Evolutionary conservation across 352 stramenopile genomes (phyloP), one percentile per base, ranked within the genome.

Genomic region (Phytopythium vexans): DNA sequence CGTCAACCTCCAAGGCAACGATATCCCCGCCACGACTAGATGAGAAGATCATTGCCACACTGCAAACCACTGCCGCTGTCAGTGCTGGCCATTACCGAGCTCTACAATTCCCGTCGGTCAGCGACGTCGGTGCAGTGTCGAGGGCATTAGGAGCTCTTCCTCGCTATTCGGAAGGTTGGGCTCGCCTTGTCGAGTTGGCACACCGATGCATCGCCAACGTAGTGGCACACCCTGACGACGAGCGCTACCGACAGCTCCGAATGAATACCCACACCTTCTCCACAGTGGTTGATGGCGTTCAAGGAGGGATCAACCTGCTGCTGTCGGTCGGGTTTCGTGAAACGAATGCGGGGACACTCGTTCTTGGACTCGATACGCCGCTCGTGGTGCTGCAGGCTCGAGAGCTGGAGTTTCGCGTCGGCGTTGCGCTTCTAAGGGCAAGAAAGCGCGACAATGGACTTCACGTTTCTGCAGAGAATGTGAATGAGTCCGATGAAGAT

Each of bases 121-220:
- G 74, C 49, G 79, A 90, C 35, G 37, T 90, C 8, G 71, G 64
- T 14, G 68, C 74, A 3, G 68, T 88, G 4, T 70, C 79, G 0
- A 70, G 77, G 33, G 74, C 70, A 1, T 52, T 88, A 43, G 46
- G 47, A 1, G n/a, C 34, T 1, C 12, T 52, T 3, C 55, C 62
- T 37, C 40, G 45, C 12, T 61, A 52, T 2, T 51, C 49, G 0
- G 40, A 50, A 10, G 55, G 47, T 0, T 88, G 76, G 77, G 54
- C 52, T 4, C 60, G 66, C 8, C 61, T 83, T 3, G 49, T 81
- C 12, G 68, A 87, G 42, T 36, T 90, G 0, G 67, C 52, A 1
- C 31, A 70, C 0, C 67, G 82, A 16, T 90, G 80, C 34, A 37
- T 90, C 6, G 39, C 59, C 1, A 88, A 88, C 42, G 68, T 90